phyloP scores from a whole-genome alignment of 2,329 filamentous ascomycete genomes.

The Ceratocystis ficicola region DNA sequence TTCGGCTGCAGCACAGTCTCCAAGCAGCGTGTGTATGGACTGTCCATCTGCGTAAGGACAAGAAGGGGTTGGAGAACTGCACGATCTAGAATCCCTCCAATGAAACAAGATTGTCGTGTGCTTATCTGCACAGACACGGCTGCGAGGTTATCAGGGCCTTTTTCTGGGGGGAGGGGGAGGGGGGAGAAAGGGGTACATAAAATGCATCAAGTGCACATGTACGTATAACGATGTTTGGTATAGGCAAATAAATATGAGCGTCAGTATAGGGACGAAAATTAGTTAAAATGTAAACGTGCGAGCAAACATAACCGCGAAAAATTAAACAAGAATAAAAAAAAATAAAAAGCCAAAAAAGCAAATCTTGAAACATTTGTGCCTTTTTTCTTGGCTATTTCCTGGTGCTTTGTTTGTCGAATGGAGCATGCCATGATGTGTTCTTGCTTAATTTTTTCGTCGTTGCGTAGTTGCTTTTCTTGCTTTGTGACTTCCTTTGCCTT shows the following conservation, averaged over 20 bases:
- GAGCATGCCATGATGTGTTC: too few species aligned
- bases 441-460: too few species aligned
- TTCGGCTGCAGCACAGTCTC: neutral
- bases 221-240: neutral
- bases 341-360: too few species aligned
- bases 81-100: neutral
- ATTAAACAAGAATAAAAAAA: too few species aligned
- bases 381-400: too few species aligned
- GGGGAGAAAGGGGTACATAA: too few species aligned
- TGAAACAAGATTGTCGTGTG: constrained; percentile 2
- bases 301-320: neutral
- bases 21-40: neutral
- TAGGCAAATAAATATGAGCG: neutral
- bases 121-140: neutral
- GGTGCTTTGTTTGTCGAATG: too few species aligned
- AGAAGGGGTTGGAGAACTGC: neutral
- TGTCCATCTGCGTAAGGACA: neutral
- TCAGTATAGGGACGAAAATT: neutral
- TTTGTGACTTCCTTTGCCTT: too few species aligned
- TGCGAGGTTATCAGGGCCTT: neutral
- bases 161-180: neutral
- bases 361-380: too few species aligned
- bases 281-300: neutral
- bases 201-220: neutral
- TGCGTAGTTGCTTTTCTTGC: too few species aligned